phyloP scores from a whole-genome alignment of 129 eudicot species.

The Dittrichia graveolens region DNA sequence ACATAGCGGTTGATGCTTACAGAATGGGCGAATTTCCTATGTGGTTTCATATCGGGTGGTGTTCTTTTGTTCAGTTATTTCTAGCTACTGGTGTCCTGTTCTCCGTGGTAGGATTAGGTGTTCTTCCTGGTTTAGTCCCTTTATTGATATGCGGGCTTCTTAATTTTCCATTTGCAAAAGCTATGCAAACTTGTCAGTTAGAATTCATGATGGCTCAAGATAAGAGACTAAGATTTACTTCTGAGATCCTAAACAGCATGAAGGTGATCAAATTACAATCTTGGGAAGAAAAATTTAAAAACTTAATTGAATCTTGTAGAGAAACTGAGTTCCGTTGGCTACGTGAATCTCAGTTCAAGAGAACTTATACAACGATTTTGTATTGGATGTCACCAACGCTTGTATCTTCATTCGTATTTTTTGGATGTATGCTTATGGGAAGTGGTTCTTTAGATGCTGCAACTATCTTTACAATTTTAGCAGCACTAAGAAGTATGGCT shows the following conservation, averaged over 20 bases:
- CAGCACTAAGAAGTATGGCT: slow-evolving; percentile 56
- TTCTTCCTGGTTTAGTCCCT: slow-evolving; percentile 68
- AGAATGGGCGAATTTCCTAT: slow-evolving; percentile 75
- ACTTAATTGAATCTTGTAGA: slow-evolving; percentile 46
- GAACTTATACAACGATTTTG: slow-evolving; percentile 41
- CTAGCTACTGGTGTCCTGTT: slow-evolving; percentile 50
- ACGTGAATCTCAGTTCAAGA: slow-evolving; percentile 41
- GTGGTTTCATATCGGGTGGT: slow-evolving; percentile 69
- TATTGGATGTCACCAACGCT: slow-evolving; percentile 75
- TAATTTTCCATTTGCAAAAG: slow-evolving; percentile 66
- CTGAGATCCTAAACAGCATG: slow-evolving; percentile 84
- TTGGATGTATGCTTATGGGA: slow-evolving; percentile 48
- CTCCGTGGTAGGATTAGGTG: slow-evolving; percentile 59
- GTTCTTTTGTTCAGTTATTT: slow-evolving; percentile 46
- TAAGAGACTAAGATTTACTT: slow-evolving; percentile 58
- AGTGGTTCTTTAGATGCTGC: slow-evolving; percentile 66
- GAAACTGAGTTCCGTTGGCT: slow-evolving; percentile 59
- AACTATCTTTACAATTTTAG: slow-evolving; percentile 66
- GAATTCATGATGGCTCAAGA: slow-evolving; percentile 67
- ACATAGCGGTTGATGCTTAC: slow-evolving; percentile 80
- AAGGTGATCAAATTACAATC: slow-evolving; percentile 78
- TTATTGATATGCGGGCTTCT: slow-evolving; percentile 61
- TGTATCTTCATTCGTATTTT: slow-evolving; percentile 53
- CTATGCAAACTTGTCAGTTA: slow-evolving; percentile 56
- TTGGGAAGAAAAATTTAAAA: slow-evolving; percentile 75